Base-by-base conservation (phyloP, 192 early-diverging fungal genomes). In the Backusella tuberculispora region DNA sequence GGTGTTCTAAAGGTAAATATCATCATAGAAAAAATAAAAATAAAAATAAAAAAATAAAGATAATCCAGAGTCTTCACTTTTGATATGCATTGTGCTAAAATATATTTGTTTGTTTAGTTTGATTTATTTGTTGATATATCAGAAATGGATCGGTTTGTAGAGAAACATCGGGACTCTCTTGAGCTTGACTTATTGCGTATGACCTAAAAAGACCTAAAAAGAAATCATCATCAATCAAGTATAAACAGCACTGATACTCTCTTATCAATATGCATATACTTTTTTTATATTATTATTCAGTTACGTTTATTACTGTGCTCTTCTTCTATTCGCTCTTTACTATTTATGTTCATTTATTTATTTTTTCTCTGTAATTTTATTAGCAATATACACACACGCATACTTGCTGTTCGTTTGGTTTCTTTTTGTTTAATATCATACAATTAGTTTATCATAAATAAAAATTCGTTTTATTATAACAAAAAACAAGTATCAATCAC, bases 61-160 rank as follows among this genome's bases (percentile, higher is more conserved):
- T 21, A 21, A 6, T 19, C 6, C n/a, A 64, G 5, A 29, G 15
- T 17, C 8, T 46, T 48, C 34, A 26, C 37, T 53, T 26, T 29
- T 48, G 29, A 38, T 19, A n/a, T 50, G 26, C 1, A 42, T 50
- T 41, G 38, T 56, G 21, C 17, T 53, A 56, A 13, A 63, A 4
- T 44, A 69, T 70, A 46, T 70, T 46, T 44, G 42, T 46, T 46
- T 34, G 64, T 60, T 53, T 74, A 75, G 72, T 78, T 78, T 68
- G 66, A 74, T 68, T 66, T 78, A 2, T 69, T 74, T 78, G 77
- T 78, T 48, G 77, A 74, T 64, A 60, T 78, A n/a, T 48, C 53
- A 44, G 72, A 78, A 53, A 66, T 78, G 19, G 45, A 74, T 46
- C 63, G 37, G 34, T 78, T 78, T 71, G 72, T 78, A 29, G 56